Evolutionary conservation across 2,329 filamentous ascomycete species (phyloP), one percentile per base, ranked within the genome.

Genomic region (Aspergillus sp.): DNA sequence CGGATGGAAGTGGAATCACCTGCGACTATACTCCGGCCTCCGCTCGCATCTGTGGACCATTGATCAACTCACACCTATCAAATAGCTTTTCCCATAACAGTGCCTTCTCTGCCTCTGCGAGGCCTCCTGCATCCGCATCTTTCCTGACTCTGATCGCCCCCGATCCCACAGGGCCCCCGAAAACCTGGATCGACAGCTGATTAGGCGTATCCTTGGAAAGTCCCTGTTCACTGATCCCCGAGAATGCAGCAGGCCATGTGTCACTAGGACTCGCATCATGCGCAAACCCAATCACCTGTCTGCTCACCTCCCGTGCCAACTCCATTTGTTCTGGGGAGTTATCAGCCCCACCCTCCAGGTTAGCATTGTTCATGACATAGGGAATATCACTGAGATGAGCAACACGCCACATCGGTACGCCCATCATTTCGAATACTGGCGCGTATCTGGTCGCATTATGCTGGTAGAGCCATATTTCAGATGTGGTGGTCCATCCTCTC

Each of bases 301-400:
- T 23, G 53, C 65, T 67, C 19, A 65, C 51, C 3, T 38, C 10
- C 51, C 15, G 17, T 9, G 39, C 43, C n/a, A 67, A 39, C 10
- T 32, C 43, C 21, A 58, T 53, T n/a, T 65, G 58, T 2, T 19
- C 28, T 2, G 23, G 48, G 2, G 65, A 67, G 23, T 64, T 65
- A 47, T 66, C 51, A 3, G 48, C 52, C 56, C 59, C 51, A 1
- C 56, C 61, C n/a, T 32, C 36, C 4, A 68, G 49, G 23, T 59
- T 28, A 5, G 47, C 38, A 7, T 53, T 54, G 28, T 70, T 71
- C 32, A 74, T 50, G 12, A 72, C 65, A 41, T 75, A 74, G 0
- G 73, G 73, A 23, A 76, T 74, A 63, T 75, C 72, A 39, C 69
- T 72, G 7, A 75, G 64, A 48, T 76, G 74, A 5, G 70, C 65